A percentile compares a stretch with the other conserved stretches of the same genome.
Conservation (phyloP, 257 asterid species). For the Primulina eburnea region DNA sequence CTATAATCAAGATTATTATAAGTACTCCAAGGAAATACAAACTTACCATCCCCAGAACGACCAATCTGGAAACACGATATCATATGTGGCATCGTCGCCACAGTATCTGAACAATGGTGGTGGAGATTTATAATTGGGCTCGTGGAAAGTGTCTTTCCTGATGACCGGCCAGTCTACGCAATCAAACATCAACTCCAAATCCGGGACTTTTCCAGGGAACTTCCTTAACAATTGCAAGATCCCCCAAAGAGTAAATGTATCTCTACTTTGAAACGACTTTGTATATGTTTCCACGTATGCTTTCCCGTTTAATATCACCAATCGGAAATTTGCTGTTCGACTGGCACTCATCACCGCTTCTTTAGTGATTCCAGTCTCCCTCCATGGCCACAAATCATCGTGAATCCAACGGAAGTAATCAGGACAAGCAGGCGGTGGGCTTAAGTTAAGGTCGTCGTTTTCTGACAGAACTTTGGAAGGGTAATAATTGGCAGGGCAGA, state of each 20-base stretch:
- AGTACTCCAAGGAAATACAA: background rate
- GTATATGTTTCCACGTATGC: slow-evolving; percentile 38
- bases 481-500: slow-evolving; percentile 60
- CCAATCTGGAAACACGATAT: slow-evolving; percentile 59
- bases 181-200: slow-evolving; percentile 56
- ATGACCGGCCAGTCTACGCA: slow-evolving; percentile 49
- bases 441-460: background rate
- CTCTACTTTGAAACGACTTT: slow-evolving; percentile 48
- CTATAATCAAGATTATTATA: background rate
- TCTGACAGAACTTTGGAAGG: slow-evolving; percentile 27
- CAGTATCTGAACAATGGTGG: slow-evolving; percentile 58
- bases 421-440: slow-evolving; percentile 34
- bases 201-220: slow-evolving; percentile 54
- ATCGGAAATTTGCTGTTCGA: slow-evolving; percentile 43
- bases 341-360: slow-evolving; percentile 50
- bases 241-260: slow-evolving; percentile 52
- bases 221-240: slow-evolving; percentile 46
- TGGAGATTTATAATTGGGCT: slow-evolving; percentile 24
- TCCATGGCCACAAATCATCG: slow-evolving; percentile 49
- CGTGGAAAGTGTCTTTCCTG: slow-evolving; percentile 16
- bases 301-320: slow-evolving; percentile 45
- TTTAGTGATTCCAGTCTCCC: slow-evolving; percentile 39
- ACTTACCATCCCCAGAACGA: slow-evolving; percentile 63
- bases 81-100: slow-evolving; percentile 35
- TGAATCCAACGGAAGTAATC: slow-evolving; percentile 55